Evolutionary conservation across 257 asterid species (phyloP).

Genomic region (Linderniella brevidens): DNA sequence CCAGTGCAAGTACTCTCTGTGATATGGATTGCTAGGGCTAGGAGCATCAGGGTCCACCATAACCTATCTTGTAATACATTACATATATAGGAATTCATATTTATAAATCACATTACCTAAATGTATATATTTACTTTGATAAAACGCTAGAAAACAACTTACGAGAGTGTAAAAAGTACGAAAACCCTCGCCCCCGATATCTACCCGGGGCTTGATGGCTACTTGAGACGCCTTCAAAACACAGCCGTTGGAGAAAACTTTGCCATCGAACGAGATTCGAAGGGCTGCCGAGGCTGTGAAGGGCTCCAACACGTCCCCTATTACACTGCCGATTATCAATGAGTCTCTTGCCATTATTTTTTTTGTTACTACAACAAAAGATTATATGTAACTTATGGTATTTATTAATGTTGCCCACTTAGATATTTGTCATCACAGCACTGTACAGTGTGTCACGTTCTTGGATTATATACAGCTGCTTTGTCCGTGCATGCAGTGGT

Average conservation of each 20-base stretch:
- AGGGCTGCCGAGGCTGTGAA: not conserved
- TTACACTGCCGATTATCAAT: not conserved
- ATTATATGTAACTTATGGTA: too few relatives aligned
- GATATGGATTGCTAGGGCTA: slow-evolving; percentile 6
- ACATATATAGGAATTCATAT: not conserved
- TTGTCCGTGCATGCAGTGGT: too few relatives aligned
- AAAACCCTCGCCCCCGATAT: slow-evolving; percentile 1
- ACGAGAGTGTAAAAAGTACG: slow-evolving; percentile 4
- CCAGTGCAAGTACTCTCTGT: slow-evolving; percentile 5
- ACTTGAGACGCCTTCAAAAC: slow-evolving; percentile 2
- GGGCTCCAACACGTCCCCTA: slow-evolving; percentile 2
- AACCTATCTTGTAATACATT: not conserved
- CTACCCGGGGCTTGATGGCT: not conserved
- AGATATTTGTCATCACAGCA: too few relatives aligned
- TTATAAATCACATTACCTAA: not conserved
- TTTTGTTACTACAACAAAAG: too few relatives aligned
- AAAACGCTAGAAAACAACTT: not conserved
- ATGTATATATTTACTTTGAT: not conserved
- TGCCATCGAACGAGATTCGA: not conserved
- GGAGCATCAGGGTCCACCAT: slow-evolving; percentile 7
- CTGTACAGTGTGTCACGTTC: too few relatives aligned
- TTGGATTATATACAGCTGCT: too few relatives aligned
- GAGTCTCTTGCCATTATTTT: not conserved
- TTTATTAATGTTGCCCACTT: too few relatives aligned
- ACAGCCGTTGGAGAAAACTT: not conserved